These are phyloP conservation scores for Alternaria rosae DNA, from an alignment of 2,329 filamentous ascomycete species.

Conservation along the genomic window DNA sequence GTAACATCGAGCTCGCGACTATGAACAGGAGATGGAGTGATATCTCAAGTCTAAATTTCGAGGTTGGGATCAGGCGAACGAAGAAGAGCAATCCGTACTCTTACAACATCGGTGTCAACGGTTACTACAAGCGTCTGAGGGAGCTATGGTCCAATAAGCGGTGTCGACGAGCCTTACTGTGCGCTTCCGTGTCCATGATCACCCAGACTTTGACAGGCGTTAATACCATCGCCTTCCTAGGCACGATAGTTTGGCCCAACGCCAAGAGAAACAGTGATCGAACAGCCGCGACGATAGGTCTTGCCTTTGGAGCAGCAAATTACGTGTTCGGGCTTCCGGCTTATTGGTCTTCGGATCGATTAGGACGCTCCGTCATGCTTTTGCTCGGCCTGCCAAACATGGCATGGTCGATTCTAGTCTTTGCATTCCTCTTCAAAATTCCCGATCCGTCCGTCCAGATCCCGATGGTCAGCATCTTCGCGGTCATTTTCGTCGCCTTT, in stretches of 20 bases:
- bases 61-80: not conserved
- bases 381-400: constrained; percentile 30
- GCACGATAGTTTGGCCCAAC: constrained; percentile 25
- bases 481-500: constrained; percentile 25
- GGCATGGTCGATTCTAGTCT: constrained; percentile 33
- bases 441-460: constrained; percentile 9
- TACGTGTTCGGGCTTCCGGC: constrained; percentile 28
- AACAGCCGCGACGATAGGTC: constrained; percentile 23
- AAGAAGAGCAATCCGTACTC: constrained; percentile 23
- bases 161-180: constrained; percentile 25
- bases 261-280: constrained; percentile 8
- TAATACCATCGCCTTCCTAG: constrained; percentile 26
- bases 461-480: constrained; percentile 24
- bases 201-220: constrained; percentile 23
- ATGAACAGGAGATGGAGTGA: constrained; percentile 12
- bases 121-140: constrained; percentile 25
- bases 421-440: constrained; percentile 29
- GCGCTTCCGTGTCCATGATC: constrained; percentile 29
- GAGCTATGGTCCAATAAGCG: constrained; percentile 27
- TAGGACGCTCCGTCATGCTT: constrained; percentile 31
- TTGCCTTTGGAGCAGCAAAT: constrained; percentile 28
- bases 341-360: constrained; percentile 29
- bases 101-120: constrained; percentile 32
- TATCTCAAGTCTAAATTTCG: constrained; percentile 16
- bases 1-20: constrained; percentile 6